These are phyloP conservation scores for Thielaviopsis euricoi DNA, from an alignment of 2,329 filamentous ascomycete species.

Conservation along the genomic window DNA sequence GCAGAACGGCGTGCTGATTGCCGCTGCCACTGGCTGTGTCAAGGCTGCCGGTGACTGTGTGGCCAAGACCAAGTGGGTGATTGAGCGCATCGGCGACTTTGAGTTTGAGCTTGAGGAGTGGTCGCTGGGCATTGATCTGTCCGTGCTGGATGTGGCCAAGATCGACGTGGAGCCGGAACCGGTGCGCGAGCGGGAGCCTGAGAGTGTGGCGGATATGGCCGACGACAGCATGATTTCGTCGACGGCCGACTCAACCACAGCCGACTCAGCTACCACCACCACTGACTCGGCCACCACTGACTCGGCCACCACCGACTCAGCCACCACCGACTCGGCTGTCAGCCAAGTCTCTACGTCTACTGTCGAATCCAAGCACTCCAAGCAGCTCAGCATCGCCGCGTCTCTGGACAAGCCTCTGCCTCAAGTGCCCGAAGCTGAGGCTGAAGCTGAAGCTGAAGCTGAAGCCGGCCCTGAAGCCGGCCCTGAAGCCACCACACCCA, in stretches of 20 bases:
- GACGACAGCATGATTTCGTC: constrained; percentile 14
- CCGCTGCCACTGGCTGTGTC: constrained; percentile 73
- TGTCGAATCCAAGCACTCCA: constrained; percentile 15
- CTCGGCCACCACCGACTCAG: constrained; percentile 22
- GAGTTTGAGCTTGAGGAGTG: constrained; percentile 56
- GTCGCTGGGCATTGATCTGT: constrained; percentile 38
- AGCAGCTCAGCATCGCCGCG: constrained; percentile 25
- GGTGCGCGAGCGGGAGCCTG: background rate
- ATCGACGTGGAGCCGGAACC: constrained; percentile 15
- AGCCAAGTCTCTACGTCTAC: constrained; percentile 16
- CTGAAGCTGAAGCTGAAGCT: constrained; percentile 18
- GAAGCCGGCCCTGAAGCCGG: constrained; percentile 24
- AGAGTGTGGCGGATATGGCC: constrained; percentile 7
- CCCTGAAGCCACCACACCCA: constrained; percentile 27
- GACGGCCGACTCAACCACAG: constrained; percentile 18
- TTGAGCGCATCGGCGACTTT: constrained; percentile 83
- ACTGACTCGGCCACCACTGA: constrained; percentile 21
- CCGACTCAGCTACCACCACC: constrained; percentile 17
- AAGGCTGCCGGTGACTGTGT: constrained; percentile 84
- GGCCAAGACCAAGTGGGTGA: constrained; percentile 65
- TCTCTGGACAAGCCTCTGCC: constrained; percentile 51
- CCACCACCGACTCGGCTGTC: constrained; percentile 23
- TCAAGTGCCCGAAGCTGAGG: constrained; percentile 31
- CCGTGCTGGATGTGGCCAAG: constrained; percentile 28
- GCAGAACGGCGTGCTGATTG: constrained; percentile 58